Conservation (phyloP, 805 yeast genomes). For the Wickerhamomyces ciferrii region DNA sequence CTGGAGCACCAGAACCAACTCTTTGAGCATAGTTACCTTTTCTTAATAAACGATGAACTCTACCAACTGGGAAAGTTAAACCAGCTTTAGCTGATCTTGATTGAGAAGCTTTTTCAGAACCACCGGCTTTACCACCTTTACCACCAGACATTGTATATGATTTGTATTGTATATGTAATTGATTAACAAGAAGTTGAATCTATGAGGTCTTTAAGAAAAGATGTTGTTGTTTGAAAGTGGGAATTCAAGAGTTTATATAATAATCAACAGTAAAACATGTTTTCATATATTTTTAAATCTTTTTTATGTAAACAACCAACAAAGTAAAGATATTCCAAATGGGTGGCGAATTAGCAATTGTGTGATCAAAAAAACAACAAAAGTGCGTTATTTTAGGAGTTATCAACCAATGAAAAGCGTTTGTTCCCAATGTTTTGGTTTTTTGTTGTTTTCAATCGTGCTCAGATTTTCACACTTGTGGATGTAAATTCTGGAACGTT, state of each 20-base stretch:
- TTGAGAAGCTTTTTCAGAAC: constrained; percentile 87
- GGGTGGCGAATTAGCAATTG: neutral
- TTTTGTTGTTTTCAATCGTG: neutral
- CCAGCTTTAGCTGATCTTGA: constrained; percentile 97
- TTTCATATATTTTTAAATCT: neutral
- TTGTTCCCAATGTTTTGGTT: neutral
- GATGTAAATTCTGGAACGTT: constrained; percentile 8
- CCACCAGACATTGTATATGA: constrained; percentile 50
- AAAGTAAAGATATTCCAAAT: neutral
- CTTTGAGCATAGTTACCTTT: constrained; percentile 95
- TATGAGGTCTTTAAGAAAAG: neutral
- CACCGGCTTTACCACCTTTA: constrained; percentile 80
- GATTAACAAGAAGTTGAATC: neutral
- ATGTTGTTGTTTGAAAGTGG: neutral
- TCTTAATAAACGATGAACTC: constrained; percentile 91
- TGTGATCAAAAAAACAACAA: no score
- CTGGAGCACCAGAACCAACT: constrained; percentile 97
- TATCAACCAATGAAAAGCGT: constrained; percentile 3
- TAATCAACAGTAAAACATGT: neutral
- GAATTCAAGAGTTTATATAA: neutral
- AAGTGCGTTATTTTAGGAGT: constrained; percentile 4
- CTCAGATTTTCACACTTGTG: constrained; percentile 6
- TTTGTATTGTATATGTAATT: neutral
- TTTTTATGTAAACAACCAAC: no score
- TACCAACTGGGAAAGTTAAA: constrained; percentile 96